A percentile compares a stretch with the other conserved stretches of the same genome.
These are phyloP conservation scores for Xanthoparmelia taractica DNA, from an alignment of 495 filamentous ascomycete genomes.

Conservation along the genomic window DNA sequence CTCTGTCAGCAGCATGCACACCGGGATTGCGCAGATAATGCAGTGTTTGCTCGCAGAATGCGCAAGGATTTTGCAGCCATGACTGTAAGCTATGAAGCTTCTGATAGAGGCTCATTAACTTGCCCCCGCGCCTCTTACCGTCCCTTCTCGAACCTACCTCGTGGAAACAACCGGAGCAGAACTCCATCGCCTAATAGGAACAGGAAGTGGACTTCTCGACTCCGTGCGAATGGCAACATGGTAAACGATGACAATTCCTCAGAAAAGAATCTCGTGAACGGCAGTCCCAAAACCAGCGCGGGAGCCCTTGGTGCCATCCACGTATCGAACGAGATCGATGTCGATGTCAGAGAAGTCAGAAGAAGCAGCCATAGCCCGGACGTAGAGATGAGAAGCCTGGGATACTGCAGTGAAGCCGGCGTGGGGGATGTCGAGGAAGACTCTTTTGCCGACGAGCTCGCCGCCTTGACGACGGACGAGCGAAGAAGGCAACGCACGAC, in stretches of 20 bases:
- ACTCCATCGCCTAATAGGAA: conserved; percentile 29
- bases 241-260: conserved; percentile 30
- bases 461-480: conserved; percentile 22
- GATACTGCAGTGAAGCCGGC: conserved; percentile 8
- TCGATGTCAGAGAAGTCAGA: conserved; percentile 37
- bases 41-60: conserved; percentile 44
- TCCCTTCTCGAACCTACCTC: conserved; percentile 24
- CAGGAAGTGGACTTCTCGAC: conserved; percentile 10
- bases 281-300: conserved; percentile 12
- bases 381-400: conserved; percentile 9
- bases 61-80: conserved; percentile 39
- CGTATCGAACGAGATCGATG: conserved; percentile 45
- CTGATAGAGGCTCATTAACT: conserved; percentile 31
- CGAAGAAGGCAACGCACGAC: conserved; percentile 9
- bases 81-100: conserved; percentile 15
- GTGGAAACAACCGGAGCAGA: conserved; percentile 14
- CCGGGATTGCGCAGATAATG: conserved; percentile 41
- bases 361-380: background rate
- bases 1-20: conserved; percentile 49
- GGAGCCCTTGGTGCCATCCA: conserved; percentile 42
- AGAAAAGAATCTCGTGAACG: conserved; percentile 21
- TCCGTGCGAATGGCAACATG: conserved; percentile 1
- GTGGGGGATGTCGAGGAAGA: conserved; percentile 16
- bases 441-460: conserved; percentile 25
- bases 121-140: conserved; percentile 30